Evolutionary conservation across 2,329 filamentous ascomycete species (phyloP).

Genomic region (Penicillium sp.): DNA sequence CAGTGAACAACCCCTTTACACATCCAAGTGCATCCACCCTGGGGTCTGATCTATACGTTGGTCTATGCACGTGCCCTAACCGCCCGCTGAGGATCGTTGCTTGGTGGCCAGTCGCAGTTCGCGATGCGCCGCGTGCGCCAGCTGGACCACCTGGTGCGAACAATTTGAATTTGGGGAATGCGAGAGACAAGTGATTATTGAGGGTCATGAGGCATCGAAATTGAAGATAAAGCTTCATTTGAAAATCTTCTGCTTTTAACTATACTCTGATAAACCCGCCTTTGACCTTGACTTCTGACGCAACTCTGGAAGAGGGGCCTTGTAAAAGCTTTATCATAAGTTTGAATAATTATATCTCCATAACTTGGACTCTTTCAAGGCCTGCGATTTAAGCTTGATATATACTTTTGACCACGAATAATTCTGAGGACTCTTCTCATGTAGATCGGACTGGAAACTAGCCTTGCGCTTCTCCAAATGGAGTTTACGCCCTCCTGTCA

Average conservation of each 20-base stretch:
- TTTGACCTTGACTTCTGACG: neutral
- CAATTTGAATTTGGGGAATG: neutral
- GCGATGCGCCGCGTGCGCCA: conserved; percentile 12
- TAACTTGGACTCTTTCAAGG: neutral
- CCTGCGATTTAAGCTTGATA: neutral
- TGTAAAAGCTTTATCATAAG: neutral
- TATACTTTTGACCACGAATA: conserved; percentile 11
- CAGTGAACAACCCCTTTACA: neutral
- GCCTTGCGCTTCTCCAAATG: conserved; percentile 14
- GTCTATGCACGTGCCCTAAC: conserved; percentile 18
- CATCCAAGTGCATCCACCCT: neutral
- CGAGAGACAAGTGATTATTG: neutral
- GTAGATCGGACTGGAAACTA: conserved; percentile 11
- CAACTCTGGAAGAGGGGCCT: neutral
- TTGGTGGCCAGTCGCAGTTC: conserved; percentile 19
- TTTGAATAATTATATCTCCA: neutral
- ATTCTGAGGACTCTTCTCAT: conserved; percentile 5
- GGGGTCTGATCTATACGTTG: neutral
- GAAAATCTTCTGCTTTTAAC: neutral
- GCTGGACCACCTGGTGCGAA: neutral
- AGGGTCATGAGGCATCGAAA: neutral
- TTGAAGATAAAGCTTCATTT: neutral
- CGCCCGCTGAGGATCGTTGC: conserved; percentile 13
- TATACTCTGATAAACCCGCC: neutral
- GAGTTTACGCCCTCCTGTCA: conserved; percentile 16